Evolutionary conservation across 1,139 yeast genomes (phyloP), one percentile per base, ranked within the genome.

Genomic region (Groenewaldozyma sp.): DNA sequence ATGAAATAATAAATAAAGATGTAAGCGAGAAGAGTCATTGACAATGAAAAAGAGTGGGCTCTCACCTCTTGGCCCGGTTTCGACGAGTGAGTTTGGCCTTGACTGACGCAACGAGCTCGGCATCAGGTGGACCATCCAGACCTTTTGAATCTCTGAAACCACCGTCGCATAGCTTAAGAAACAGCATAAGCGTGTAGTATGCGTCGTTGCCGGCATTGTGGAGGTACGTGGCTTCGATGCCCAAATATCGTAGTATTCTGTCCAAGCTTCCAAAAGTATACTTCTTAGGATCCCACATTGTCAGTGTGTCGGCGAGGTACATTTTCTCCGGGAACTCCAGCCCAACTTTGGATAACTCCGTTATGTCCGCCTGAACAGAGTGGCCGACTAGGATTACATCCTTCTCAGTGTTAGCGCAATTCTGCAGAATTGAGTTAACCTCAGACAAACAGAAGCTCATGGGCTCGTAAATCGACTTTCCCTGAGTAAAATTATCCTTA

Each of bases 161-260:
- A 0, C 82, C 81, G 52, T 79, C 84, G 31, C 74, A 62, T 42
- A 78, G 54, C 38, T 68, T 66, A 54, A 78, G 50, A 21, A 76
- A 70, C 26, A 77, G 60, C 22, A 73, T 46, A 36, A 82, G 56
- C 0, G 93, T 82, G 50, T 72, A 79, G 52, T 78, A 78, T 1
- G 93, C 78, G 56, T 83, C 94, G 53, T 83, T 83, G n/a, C 82
- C 88, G 1, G 88, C 94, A 54, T 83, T 83, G 54, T 82, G 94
- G 36, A 82, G 60, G 45, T 67, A 72, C 1, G 79, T 69, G 54
- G 76, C 75, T 0, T 87, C 84, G 4, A 83, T 67, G 5, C 68
- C 64, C 21, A 78, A 63, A 38, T 66, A 59, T 35, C 70, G 63
- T 18, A 82, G 62, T 1, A 77, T 66, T 36, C 68, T 73, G 5